These are phyloP conservation scores for Chalciporus piperatus DNA, from an alignment of 768 basidiomycete genomes.

Conservation along the genomic window DNA sequence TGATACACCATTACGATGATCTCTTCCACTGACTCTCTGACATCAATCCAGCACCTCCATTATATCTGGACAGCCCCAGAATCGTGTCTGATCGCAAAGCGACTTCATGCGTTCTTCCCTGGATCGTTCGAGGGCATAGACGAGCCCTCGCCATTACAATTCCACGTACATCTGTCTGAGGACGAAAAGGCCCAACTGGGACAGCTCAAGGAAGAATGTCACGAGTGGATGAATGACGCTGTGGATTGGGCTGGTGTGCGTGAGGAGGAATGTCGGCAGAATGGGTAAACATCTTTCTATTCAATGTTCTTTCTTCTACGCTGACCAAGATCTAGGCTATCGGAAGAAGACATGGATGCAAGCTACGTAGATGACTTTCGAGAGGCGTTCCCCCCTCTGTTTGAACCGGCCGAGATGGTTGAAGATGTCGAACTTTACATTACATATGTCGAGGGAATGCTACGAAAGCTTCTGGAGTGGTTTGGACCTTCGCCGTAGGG, in stretches of 20 bases:
- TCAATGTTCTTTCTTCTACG: not conserved
- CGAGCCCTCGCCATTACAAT: conserved; percentile 18
- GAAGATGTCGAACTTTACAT: conserved; percentile 25
- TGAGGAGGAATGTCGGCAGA: conserved; percentile 4
- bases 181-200: conserved; percentile 20
- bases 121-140: conserved; percentile 16
- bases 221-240: conserved; percentile 16
- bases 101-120: conserved; percentile 29
- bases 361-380: conserved; percentile 25
- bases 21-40: not conserved
- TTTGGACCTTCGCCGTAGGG: conserved; percentile 11
- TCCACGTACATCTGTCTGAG: conserved; percentile 24
- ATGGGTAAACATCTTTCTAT: conserved; percentile 3
- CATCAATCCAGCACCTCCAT: conserved; percentile 25
- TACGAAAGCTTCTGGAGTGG: conserved; percentile 22
- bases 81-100: conserved; percentile 18
- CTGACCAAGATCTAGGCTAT: conserved; percentile 5
- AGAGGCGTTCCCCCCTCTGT: conserved; percentile 19
- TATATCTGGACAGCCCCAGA: conserved; percentile 29
- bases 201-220: conserved; percentile 16
- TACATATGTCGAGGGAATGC: conserved; percentile 25
- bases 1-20: not conserved
- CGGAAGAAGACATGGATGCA: conserved; percentile 10
- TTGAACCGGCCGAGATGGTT: conserved; percentile 5
- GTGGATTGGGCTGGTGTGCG: conserved; percentile 21